Conservation (phyloP, 768 basidiomycete genomes). For the Pseudohyphozyma bogoriensis region DNA sequence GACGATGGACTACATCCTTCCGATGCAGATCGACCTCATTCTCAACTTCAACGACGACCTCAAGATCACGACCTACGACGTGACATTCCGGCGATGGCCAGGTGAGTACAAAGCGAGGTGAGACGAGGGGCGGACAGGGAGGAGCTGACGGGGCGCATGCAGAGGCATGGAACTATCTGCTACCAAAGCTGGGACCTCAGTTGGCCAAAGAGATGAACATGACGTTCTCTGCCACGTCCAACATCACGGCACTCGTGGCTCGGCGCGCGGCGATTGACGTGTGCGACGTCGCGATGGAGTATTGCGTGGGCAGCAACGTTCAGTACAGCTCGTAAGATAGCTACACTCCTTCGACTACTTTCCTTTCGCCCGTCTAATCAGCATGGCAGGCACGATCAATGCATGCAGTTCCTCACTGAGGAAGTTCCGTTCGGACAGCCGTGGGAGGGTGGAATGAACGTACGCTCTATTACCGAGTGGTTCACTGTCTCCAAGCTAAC, state of each 20-base stretch:
- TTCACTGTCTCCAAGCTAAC: too few relatives aligned
- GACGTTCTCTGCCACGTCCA: background rate
- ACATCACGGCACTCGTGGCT: background rate
- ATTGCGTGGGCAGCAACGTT: background rate
- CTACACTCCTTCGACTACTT: background rate
- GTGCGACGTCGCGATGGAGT: background rate
- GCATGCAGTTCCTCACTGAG: background rate
- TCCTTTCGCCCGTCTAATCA: background rate
- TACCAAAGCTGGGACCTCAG: background rate
- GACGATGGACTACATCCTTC: background rate
- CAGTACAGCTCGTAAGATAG: background rate
- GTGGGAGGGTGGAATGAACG: background rate
- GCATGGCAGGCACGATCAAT: background rate
- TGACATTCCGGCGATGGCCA: slow-evolving; percentile 1
- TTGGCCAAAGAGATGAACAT: background rate
- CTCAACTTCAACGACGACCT: slow-evolving; percentile 3
- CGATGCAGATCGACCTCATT: background rate
- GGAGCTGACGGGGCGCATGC: too few relatives aligned
- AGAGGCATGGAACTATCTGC: background rate
- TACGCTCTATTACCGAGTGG: background rate
- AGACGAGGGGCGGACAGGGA: too few relatives aligned
- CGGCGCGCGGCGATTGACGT: background rate
- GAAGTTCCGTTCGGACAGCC: background rate
- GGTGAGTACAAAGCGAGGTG: background rate
- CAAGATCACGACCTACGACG: slow-evolving; percentile 6